Evolutionary conservation across 768 basidiomycete genomes (phyloP).

Genomic region (Macrolepiota fuliginosa): DNA sequence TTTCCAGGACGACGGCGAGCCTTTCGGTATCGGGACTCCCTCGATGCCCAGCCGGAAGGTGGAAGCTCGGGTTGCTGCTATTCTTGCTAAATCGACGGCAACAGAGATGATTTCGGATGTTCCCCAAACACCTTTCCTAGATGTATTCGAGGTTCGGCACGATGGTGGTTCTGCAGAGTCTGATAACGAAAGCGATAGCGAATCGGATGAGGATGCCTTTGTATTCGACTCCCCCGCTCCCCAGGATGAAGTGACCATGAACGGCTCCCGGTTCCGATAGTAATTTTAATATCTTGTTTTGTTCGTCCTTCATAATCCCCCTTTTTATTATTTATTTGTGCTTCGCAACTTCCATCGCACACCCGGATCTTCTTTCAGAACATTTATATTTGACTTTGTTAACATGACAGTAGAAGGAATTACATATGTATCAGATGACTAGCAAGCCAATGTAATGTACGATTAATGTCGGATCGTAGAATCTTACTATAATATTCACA

Average conservation of each 20-base stretch:
- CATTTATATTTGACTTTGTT: background rate
- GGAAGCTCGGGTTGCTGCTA: constrained; percentile 79
- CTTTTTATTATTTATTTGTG: background rate
- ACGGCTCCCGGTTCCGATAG: constrained; percentile 1
- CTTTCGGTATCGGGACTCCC: constrained; percentile 25
- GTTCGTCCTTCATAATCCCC: background rate
- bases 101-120: constrained; percentile 48
- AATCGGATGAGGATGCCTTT: constrained; percentile 58
- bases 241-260: background rate
- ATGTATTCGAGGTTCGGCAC: constrained; percentile 64
- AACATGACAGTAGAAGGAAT: constrained; percentile 8
- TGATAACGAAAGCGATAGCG: constrained; percentile 45
- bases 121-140: constrained; percentile 76
- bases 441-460: constrained; percentile 11
- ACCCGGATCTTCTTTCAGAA: background rate
- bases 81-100: constrained; percentile 76
- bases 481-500: too few species aligned
- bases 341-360: background rate
- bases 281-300: constrained; percentile 6
- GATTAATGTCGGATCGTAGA: constrained; percentile 12
- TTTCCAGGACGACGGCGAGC: constrained; percentile 53
- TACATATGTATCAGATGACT: constrained; percentile 10
- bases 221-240: constrained; percentile 55
- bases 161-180: constrained; percentile 45
- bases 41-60: constrained; percentile 56